Evolutionary conservation across 2,329 filamentous ascomycete species (phyloP), one percentile per base, ranked within the genome.

Genomic region (Monilinia laxa): DNA sequence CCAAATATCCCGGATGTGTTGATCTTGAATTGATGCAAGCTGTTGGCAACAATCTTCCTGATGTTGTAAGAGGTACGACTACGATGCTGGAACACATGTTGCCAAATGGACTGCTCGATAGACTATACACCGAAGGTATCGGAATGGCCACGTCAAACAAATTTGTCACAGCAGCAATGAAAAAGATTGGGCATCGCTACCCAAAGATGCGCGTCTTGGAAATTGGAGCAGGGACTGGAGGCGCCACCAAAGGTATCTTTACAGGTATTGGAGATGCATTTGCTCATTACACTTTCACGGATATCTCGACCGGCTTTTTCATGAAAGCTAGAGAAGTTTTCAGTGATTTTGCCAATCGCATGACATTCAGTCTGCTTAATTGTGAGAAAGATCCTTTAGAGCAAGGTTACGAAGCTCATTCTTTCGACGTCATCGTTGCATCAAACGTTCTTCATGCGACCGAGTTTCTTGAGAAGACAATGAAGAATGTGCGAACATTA

Each of bases 281-380:
- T 40, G 72, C 71, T 60, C n/a, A 31, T 25, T 70, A 73, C 53
- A 67, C 62, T 4, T 74, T 69, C 59, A 75, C 73, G 16, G 73
- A 75, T 62, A 68, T 75, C 14, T 71, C 70, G 2, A 56, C 76
- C 2, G 76, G 74, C 3, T 80, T 80, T 72, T 80, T 80, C 56
- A 74, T 74, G 28, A 69, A 73, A 12, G 78, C 78, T 0, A 68
- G 68, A 31, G 53, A 56, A 4, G 51, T 31, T 11, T 66, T 72
- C 16, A 56, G 23, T 12, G 23, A 60, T 7, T 40, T 45, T 49
- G 23, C 51, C 2, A 35, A 20, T 12, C 45, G 47, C 38, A 65
- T 65, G 35, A 52, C 42, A 12, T 64, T 67, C n/a, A 67, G 35
- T 23, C 31, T 53, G 0, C 58, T 67, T 20, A 45, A 67, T 55